phyloP scores from a whole-genome alignment of 257 asterid species.

The Cruciata laevipes region DNA sequence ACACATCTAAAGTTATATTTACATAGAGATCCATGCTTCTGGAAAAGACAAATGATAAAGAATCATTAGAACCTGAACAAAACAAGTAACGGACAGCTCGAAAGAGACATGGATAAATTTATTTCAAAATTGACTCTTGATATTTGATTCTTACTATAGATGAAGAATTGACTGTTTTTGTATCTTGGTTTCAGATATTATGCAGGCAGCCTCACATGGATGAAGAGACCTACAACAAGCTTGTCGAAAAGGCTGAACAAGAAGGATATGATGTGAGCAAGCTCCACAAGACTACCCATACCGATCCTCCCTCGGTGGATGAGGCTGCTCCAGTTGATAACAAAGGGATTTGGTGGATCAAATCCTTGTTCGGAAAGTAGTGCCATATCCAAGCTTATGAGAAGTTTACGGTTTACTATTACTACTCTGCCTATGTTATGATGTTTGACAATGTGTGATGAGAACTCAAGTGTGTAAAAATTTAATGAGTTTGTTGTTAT shows the following conservation, averaged over 20 bases:
- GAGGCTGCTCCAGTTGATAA: constrained; percentile 39
- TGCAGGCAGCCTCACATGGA: constrained; percentile 43
- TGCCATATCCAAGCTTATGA: background rate
- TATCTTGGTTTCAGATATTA: constrained; percentile 40
- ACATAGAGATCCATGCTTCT: background rate
- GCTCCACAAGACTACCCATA: constrained; percentile 58
- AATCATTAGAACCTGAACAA: background rate
- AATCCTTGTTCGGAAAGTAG: constrained; percentile 64
- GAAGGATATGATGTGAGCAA: constrained; percentile 76
- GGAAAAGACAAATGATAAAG: background rate
- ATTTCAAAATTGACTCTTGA: background rate
- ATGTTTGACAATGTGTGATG: background rate
- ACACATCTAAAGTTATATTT: background rate
- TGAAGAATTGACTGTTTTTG: background rate
- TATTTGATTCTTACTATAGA: background rate
- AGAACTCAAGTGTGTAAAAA: background rate
- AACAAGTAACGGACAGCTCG: background rate
- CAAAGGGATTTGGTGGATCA: constrained; percentile 82
- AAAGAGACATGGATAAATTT: background rate
- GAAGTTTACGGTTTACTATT: background rate
- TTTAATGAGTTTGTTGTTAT: background rate
- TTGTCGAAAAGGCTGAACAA: constrained; percentile 47
- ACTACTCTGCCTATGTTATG: background rate
- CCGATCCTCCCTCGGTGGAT: constrained; percentile 46
- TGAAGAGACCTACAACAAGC: constrained; percentile 43